Percentiles rank a stretch among this genome's conserved stretches.
phyloP scores from a whole-genome alignment of 2,329 filamentous ascomycete species.

The Drechslerella dactyloides region DNA sequence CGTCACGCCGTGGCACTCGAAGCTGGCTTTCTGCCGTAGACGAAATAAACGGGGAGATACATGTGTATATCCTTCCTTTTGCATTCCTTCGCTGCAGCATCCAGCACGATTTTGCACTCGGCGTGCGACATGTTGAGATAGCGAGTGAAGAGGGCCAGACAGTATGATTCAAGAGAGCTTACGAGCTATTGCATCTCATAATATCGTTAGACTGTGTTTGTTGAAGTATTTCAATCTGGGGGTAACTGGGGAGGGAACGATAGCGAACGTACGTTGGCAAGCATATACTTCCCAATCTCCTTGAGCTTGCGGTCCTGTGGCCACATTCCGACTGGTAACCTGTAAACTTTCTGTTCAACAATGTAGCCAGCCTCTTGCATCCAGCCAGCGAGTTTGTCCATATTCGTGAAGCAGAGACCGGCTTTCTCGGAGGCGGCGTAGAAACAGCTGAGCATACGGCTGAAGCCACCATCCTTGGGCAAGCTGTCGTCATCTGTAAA shows the following conservation, averaged over 20 bases:
- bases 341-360: slow-evolving; percentile 1
- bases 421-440: slow-evolving; percentile 1
- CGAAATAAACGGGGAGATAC: slow-evolving; percentile 3
- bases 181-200: no score
- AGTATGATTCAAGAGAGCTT: background rate
- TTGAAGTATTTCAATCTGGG: no score
- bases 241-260: no score
- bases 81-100: background rate
- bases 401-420: slow-evolving; percentile 6
- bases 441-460: background rate
- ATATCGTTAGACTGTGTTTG: background rate
- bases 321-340: slow-evolving; percentile 5
- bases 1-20: background rate
- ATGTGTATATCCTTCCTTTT: slow-evolving; percentile 10
- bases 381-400: slow-evolving; percentile 3
- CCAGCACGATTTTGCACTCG: background rate
- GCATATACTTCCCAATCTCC: slow-evolving; percentile 1
- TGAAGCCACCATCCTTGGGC: slow-evolving; percentile 5
- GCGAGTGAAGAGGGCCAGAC: background rate
- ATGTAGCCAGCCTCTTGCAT: background rate
- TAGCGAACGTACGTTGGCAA: background rate
- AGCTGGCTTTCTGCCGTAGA: background rate
- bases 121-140: slow-evolving; percentile 5
- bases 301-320: slow-evolving; percentile 7
- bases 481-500: slow-evolving; percentile 9